A percentile compares a stretch with the other conserved stretches of the same genome.
These are phyloP conservation scores for Oemleria cerasiformis DNA, from an alignment of 306 rosid genomes.

Conservation along the genomic window DNA sequence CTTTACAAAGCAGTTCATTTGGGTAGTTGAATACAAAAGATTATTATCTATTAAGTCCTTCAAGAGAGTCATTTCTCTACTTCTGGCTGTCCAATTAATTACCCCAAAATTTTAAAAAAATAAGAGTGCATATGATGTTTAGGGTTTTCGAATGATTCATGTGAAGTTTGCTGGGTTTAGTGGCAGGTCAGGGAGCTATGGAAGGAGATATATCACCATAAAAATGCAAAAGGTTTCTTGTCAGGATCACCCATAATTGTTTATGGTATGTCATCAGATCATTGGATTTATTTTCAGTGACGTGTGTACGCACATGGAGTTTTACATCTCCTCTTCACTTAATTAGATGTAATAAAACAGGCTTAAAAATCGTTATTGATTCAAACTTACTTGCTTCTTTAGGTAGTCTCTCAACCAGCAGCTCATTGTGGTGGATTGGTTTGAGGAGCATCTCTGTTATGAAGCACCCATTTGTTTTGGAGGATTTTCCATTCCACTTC, in stretches of 20 bases:
- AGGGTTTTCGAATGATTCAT: slow-evolving; percentile 39
- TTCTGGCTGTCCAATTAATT: neutral
- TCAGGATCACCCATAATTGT: slow-evolving; percentile 31
- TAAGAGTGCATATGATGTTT: slow-evolving; percentile 24
- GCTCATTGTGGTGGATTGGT: slow-evolving; percentile 34
- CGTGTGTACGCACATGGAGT: slow-evolving; percentile 14
- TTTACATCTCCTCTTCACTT: slow-evolving; percentile 21
- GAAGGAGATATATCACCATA: slow-evolving; percentile 47
- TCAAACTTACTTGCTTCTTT: slow-evolving; percentile 28
- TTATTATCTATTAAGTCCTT: neutral
- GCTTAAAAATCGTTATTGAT: slow-evolving; percentile 30
- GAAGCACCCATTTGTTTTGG: slow-evolving; percentile 23
- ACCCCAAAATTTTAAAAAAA: slow-evolving; percentile 23
- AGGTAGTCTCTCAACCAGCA: slow-evolving; percentile 37
- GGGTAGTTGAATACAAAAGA: neutral
- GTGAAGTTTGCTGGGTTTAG: slow-evolving; percentile 41
- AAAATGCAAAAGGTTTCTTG: slow-evolving; percentile 29
- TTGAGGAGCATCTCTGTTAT: slow-evolving; percentile 36
- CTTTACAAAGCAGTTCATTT: slow-evolving; percentile 4
- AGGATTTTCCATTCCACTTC: slow-evolving; percentile 34
- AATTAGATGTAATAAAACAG: slow-evolving; percentile 28
- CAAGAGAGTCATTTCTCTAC: neutral
- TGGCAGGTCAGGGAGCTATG: slow-evolving; percentile 57
- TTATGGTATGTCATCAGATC: slow-evolving; percentile 45
- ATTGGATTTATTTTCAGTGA: slow-evolving; percentile 30